Evolutionary conservation across 1,284 basidiomycete species (phyloP).

Genomic region (Chondrostereum purpureum): DNA sequence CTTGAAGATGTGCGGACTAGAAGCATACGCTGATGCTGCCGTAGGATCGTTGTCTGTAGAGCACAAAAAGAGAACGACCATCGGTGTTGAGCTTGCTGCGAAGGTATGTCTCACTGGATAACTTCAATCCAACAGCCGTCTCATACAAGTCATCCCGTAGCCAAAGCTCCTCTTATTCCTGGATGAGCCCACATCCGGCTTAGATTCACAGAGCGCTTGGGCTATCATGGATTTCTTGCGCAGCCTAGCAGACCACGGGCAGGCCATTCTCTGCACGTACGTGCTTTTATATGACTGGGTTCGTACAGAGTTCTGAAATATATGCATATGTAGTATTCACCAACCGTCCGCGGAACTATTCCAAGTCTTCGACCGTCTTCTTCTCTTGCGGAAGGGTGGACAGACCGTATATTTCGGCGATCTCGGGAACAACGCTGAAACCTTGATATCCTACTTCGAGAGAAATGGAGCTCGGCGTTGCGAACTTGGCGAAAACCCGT

Average conservation of each 20-base stretch:
- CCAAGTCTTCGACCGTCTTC: conserved; percentile 60
- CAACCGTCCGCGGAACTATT: conserved; percentile 73
- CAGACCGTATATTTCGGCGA: conserved; percentile 77
- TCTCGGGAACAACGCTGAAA: conserved; percentile 50
- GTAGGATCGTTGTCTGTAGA: conserved; percentile 66
- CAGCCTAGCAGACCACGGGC: conserved; percentile 77
- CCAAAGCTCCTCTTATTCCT: conserved; percentile 71
- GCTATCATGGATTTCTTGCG: conserved; percentile 77
- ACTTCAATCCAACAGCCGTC: no score
- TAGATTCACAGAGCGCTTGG: conserved; percentile 89
- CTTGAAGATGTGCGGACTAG: conserved; percentile 63
- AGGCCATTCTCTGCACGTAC: conserved; percentile 72
- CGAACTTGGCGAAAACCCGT: conserved; percentile 42
- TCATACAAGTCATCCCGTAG: conserved; percentile 34
- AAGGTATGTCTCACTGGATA: conserved; percentile 25
- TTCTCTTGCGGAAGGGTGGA: conserved; percentile 62
- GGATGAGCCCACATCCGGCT: conserved; percentile 68
- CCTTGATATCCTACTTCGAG: conserved; percentile 67
- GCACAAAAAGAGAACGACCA: conserved; percentile 64
- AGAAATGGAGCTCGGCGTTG: conserved; percentile 47
- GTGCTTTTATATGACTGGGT: no score
- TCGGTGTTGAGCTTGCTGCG: conserved; percentile 68
- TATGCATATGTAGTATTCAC: conserved; percentile 34
- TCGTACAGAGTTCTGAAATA: conserved; percentile 2
- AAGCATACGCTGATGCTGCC: conserved; percentile 55